These are phyloP conservation scores for Yamagishiella unicocca DNA, from an alignment of 139 green algal species.

Conservation along the genomic window DNA sequence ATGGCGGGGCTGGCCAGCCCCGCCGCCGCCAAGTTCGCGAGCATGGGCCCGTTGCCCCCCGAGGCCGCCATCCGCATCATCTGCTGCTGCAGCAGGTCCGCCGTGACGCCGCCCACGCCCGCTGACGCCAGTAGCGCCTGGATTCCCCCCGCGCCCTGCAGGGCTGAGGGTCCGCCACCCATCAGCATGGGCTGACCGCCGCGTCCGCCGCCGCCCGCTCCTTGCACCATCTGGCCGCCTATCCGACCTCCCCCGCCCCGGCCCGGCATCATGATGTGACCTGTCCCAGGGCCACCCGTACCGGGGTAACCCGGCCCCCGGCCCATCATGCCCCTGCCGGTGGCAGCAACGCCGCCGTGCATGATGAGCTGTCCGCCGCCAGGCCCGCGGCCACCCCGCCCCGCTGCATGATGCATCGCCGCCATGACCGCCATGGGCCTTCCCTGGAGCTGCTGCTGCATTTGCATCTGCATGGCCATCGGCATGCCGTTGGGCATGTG, in stretches of 20 bases:
- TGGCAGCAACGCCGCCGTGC: neutral
- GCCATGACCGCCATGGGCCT: neutral
- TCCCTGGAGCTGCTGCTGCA: neutral
- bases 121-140: neutral
- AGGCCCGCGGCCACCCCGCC: neutral
- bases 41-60: neutral
- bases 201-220: neutral
- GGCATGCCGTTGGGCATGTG: constrained; percentile 13
- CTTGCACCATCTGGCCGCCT: neutral
- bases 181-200: neutral
- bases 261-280: neutral
- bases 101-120: neutral
- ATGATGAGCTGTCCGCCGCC: neutral
- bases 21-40: neutral
- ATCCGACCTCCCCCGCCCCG: neutral
- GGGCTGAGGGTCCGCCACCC: too few species aligned
- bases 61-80: neutral
- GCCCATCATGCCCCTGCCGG: neutral
- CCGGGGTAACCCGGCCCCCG: neutral
- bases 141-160: too few species aligned
- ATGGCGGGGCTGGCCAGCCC: neutral
- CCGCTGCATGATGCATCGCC: neutral
- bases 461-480: constrained; percentile 18
- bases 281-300: neutral
- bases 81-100: constrained; percentile 9